These are phyloP conservation scores for Panellus pusillus DNA, from an alignment of 768 basidiomycete genomes.

Conservation along the genomic window DNA sequence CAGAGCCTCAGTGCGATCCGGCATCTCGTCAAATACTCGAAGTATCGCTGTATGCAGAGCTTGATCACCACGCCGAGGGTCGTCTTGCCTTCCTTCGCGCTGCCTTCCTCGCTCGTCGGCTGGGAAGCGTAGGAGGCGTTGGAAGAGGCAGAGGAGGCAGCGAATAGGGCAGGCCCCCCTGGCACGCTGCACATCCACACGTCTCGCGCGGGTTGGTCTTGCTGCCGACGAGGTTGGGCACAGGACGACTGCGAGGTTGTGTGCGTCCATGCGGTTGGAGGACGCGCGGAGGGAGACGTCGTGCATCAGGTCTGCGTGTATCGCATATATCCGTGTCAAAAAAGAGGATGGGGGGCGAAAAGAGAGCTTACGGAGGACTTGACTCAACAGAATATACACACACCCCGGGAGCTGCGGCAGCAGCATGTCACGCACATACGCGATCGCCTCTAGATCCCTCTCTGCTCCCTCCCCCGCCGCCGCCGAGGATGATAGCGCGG, in stretches of 20 bases:
- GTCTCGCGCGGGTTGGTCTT: constrained; percentile 59
- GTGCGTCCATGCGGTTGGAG: constrained; percentile 78
- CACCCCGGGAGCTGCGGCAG: constrained; percentile 71
- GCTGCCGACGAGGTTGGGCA: constrained; percentile 74
- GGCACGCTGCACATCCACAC: constrained; percentile 72
- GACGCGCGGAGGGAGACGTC: constrained; percentile 70
- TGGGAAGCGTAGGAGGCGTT: constrained; percentile 16
- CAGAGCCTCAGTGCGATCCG: constrained; percentile 65
- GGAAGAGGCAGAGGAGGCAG: constrained; percentile 24
- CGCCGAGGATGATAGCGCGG: constrained; percentile 23
- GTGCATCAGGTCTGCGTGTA: constrained; percentile 66
- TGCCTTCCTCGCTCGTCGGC: constrained; percentile 24
- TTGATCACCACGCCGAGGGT: constrained; percentile 74
- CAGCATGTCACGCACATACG: constrained; percentile 68
- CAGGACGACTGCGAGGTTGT: constrained; percentile 79
- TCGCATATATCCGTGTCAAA: constrained; percentile 6
- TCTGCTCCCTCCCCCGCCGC: constrained; percentile 14
- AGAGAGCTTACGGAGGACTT: constrained; percentile 56
- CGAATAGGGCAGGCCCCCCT: constrained; percentile 42
- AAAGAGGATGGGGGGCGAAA: not conserved
- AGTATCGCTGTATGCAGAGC: constrained; percentile 80
- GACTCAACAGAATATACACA: constrained; percentile 70
- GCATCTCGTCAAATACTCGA: constrained; percentile 85
- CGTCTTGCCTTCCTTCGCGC: constrained; percentile 46
- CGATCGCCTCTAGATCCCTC: constrained; percentile 53